Conservation (phyloP, 2,329 filamentous ascomycete genomes). For the Botrytis byssoidea region DNA sequence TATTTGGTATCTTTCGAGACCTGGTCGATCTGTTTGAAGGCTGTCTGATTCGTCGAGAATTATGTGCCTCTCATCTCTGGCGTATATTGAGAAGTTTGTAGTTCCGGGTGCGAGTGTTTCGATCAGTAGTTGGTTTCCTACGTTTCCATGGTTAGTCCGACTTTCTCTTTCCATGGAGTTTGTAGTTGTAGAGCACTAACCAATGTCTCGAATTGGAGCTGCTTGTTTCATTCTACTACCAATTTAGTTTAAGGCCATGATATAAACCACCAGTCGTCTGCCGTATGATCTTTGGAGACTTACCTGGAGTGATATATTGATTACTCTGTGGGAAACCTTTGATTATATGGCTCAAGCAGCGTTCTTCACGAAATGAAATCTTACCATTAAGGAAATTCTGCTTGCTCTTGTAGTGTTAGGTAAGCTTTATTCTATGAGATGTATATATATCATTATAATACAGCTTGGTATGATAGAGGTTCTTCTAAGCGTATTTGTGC, state of each 20-base stretch:
- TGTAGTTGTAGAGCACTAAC: not conserved
- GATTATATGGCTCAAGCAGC: not conserved
- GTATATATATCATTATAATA: not conserved
- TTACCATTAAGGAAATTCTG: not conserved
- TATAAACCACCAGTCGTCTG: not conserved
- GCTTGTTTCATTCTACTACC: not conserved
- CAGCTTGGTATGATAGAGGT: not conserved
- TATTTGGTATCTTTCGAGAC: not conserved
- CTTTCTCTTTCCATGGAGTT: not conserved
- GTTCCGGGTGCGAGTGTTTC: not conserved
- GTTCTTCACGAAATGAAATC: not conserved
- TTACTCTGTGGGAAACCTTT: not conserved
- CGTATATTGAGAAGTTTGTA: not conserved
- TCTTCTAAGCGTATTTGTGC: not conserved
- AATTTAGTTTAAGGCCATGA: not conserved
- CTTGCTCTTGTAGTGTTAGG: not conserved
- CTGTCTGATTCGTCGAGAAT: not conserved
- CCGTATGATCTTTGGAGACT: not conserved
- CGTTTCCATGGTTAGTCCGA: not conserved
- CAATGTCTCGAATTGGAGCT: not conserved
- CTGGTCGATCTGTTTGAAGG: not conserved
- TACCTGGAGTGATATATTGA: not conserved
- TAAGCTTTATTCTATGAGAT: not conserved
- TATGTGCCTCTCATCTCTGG: not conserved
- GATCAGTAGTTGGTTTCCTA: not conserved